Evolutionary conservation across 495 filamentous ascomycete species (phyloP).

Genomic region (Daldinia grandis): DNA sequence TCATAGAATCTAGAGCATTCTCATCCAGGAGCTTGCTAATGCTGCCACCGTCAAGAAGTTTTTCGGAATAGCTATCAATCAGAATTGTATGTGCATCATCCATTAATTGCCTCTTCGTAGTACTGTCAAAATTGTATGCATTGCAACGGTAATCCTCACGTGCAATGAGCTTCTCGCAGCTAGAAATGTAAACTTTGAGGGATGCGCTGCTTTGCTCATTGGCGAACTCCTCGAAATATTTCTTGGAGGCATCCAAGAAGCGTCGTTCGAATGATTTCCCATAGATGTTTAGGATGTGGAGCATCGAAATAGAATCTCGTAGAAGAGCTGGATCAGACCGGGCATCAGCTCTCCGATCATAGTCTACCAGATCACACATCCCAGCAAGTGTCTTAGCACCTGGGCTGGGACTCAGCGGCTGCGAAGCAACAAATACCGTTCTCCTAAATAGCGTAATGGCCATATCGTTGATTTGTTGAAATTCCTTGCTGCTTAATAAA

Average conservation of each 20-base stretch:
- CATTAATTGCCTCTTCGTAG: slow-evolving; percentile 79
- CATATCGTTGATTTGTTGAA: slow-evolving; percentile 64
- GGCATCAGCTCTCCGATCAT: slow-evolving; percentile 67
- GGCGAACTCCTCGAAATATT: slow-evolving; percentile 72
- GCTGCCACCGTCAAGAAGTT: slow-evolving; percentile 68
- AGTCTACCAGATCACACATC: slow-evolving; percentile 76
- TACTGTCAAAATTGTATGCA: slow-evolving; percentile 77
- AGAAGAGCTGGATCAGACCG: slow-evolving; percentile 65
- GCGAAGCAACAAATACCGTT: slow-evolving; percentile 58
- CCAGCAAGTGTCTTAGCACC: slow-evolving; percentile 69
- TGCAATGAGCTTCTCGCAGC: slow-evolving; percentile 70
- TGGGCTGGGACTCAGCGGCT: slow-evolving; percentile 59
- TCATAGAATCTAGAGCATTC: slow-evolving; percentile 70
- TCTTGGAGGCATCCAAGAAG: slow-evolving; percentile 71
- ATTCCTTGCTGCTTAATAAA: slow-evolving; percentile 69
- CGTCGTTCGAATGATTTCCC: slow-evolving; percentile 76
- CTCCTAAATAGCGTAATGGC: slow-evolving; percentile 64
- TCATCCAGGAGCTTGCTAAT: slow-evolving; percentile 73
- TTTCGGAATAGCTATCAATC: slow-evolving; percentile 65
- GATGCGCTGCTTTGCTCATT: slow-evolving; percentile 62
- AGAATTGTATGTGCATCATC: slow-evolving; percentile 73
- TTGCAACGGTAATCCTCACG: slow-evolving; percentile 78
- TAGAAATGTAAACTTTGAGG: slow-evolving; percentile 75
- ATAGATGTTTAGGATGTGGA: slow-evolving; percentile 84
- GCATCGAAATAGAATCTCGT: slow-evolving; percentile 76